Evolutionary conservation across 192 early-diverging fungal species (phyloP), one percentile per base, ranked within the genome.

Genomic region (Backusella circina): DNA sequence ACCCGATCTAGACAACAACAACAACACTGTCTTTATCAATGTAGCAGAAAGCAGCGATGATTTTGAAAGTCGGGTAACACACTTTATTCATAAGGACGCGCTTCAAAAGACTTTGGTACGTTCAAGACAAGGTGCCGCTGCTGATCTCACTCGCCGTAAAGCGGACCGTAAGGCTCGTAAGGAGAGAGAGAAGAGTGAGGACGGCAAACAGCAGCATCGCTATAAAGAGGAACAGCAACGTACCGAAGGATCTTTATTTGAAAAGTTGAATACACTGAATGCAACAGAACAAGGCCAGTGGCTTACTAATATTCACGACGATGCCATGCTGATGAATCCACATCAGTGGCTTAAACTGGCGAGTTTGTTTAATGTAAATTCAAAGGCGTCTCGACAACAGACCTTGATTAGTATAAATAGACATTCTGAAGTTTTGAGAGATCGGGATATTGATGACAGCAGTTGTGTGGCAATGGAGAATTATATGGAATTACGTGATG

Each of bases 321-420:
- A 79, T 50, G 73, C 77, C 18, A 73, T 67, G 68, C 44, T 74
- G 61, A 74, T 71, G 72, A 72, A 81, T 26, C 79, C 79, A 21
- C 79, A 81, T 74, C 79, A 77, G 65, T 81, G 76, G 71, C 67
- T 81, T 15, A 68, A 66, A 26, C 41, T 76, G 16, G 79, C 79
- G 1, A 74, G 51, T 31, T 50, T 81, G 21, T 81, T 81, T 31
- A 68, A 81, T 64, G 69, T 77, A 5, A 72, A 81, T 38, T 72
- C 79, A 7, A 81, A 74, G 39, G 65, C 69, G 1, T 51, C 71
- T 1, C 72, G 71, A 28, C 75, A 76, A 31, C 75, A 50, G 5
- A 74, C 54, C 57, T 70, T 81, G 10, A 36, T 81, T 7, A 9
- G 32, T 3, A 57, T 39, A 12, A 33, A 57, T 18, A 31, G 36